Base-by-base conservation (phyloP, 495 filamentous ascomycete species). In the Podospora bellae-mahoneyi region DNA sequence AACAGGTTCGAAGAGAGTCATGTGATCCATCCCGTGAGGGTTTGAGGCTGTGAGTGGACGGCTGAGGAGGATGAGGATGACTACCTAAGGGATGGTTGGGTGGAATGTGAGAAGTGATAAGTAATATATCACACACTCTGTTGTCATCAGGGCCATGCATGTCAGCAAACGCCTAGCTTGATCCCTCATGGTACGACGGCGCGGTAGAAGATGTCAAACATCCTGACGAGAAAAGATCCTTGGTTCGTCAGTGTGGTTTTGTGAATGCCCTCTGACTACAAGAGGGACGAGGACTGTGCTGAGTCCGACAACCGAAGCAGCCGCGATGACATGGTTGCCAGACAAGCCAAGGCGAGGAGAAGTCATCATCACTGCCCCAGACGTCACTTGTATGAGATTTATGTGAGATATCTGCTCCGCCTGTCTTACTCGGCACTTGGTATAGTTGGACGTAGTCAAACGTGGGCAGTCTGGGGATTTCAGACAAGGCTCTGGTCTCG, bases 1-100 rank as follows among this genome's bases (percentile, higher is more conserved):
- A 58, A 58, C 55, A 58, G 55, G 55, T 58, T 10, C n/a, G 23
- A 58, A 20, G 55, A 58, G 23, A 18, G 23, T 58, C 55, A 58
- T 58, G 55, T 26, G 55, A 58, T 23, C 55, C 23, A 20, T 7
- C 55, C 23, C 23, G 55, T 58, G 55, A 58, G 10, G 3, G 7
- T 16, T 58, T 18, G 23, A 58, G 55, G 23, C 55, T 19, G 55
- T 58, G 2, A 26, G n/a, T 58, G 55, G n/a, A 58, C 18, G n/a
- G 55, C 55, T 58, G 55, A 58, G 15, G 4, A 58, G 15, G 39
- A 48, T 48, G 39, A 13, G 9, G 39, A 48, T 48, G 13, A 16
- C 5, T 48, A 10, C 23, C 23, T 23, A 10, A 48, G 2, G 39
- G 39, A 48, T 48, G 39, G 39, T 3, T 10, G 39, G 39, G 13